phyloP scores from a whole-genome alignment of 306 rosid genomes.

The Crotalaria pallida region DNA sequence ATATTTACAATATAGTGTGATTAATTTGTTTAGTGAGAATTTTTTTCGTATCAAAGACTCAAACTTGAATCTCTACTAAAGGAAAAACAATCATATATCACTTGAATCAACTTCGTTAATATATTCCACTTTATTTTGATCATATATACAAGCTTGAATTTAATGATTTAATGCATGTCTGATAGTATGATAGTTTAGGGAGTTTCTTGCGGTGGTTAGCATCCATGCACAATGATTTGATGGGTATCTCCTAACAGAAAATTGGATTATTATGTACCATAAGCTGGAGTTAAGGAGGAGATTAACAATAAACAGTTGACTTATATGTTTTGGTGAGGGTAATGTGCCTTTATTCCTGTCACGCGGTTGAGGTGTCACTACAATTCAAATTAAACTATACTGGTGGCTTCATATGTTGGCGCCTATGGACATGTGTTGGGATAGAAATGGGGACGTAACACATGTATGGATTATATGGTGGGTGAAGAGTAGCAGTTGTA shows the following conservation, averaged over 20 bases:
- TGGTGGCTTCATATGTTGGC: conserved; percentile 11
- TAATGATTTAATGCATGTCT: no score
- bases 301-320: conserved; percentile 12
- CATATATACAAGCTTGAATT: no score
- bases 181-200: background rate
- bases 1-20: no score
- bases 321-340: background rate
- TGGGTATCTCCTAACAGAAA: background rate
- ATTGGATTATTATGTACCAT: background rate
- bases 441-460: conserved; percentile 4
- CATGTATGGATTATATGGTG: conserved; percentile 23
- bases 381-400: background rate
- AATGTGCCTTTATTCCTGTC: background rate
- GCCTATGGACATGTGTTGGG: conserved; percentile 9
- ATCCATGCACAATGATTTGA: conserved; percentile 5
- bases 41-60: no score
- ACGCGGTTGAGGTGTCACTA: conserved; percentile 11
- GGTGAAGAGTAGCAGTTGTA: conserved; percentile 8
- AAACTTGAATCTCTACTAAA: no score
- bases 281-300: background rate
- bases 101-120: no score
- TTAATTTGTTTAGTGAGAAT: no score
- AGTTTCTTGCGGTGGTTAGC: conserved; percentile 18
- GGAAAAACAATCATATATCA: no score
- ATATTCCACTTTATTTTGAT: no score